Conservation (phyloP, 164 flowering plant species). For the Vitis cinerea region DNA sequence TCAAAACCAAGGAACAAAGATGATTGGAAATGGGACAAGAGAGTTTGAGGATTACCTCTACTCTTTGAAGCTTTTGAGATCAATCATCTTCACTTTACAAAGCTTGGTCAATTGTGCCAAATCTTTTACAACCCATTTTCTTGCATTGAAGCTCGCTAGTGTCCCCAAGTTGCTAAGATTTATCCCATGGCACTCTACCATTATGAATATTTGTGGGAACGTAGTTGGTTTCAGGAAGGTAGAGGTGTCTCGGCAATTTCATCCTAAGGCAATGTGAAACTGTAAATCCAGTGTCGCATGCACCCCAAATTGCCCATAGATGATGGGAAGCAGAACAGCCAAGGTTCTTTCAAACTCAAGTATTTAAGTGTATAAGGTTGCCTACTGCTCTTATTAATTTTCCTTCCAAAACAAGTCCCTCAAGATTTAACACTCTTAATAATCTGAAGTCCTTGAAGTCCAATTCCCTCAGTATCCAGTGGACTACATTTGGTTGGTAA, state of each 20-base stretch:
- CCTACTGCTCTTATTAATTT: conserved; percentile 10
- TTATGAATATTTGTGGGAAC: too few relatives aligned
- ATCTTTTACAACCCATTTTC: conserved; percentile 1
- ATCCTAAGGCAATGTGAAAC: not conserved
- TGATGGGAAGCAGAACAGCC: conserved; percentile 3
- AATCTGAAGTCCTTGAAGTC: conserved; percentile 2
- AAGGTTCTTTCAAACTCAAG: conserved; percentile 5
- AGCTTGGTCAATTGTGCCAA: conserved; percentile 10
- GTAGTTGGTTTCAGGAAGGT: not conserved
- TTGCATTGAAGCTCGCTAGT: not conserved
- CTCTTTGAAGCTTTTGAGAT: not conserved
- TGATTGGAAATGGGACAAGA: not conserved
- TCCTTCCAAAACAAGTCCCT: not conserved
- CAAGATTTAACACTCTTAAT: conserved; percentile 17
- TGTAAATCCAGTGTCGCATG: conserved; percentile 20
- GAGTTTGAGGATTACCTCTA: not conserved
- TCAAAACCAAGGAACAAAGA: conserved; percentile 4
- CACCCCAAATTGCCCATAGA: conserved; percentile 17
- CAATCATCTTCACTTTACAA: not conserved
- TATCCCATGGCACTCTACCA: conserved; percentile 10
- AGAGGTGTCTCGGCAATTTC: conserved; percentile 16
- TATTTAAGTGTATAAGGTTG: conserved; percentile 26
- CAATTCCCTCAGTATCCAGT: too few relatives aligned
- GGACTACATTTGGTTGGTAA: too few relatives aligned
- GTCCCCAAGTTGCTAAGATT: conserved; percentile 20